Evolutionary conservation across 1,284 basidiomycete species (phyloP).

Genomic region (Xerocomus nothofagi): DNA sequence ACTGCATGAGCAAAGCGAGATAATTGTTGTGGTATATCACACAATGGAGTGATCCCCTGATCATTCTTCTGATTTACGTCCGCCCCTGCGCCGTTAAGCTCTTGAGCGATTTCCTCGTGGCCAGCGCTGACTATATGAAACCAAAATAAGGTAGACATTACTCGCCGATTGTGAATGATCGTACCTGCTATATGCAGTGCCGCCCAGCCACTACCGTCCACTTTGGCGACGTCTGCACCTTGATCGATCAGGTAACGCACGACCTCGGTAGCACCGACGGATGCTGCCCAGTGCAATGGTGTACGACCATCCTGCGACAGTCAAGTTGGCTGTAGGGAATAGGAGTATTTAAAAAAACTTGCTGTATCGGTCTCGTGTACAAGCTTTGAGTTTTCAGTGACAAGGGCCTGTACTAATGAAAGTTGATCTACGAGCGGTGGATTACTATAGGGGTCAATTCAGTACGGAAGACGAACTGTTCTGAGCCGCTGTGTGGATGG

Average conservation of each 20-base stretch:
- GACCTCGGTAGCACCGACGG: slow-evolving; percentile 71
- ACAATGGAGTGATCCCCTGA: slow-evolving; percentile 88
- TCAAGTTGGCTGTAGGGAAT: slow-evolving; percentile 1
- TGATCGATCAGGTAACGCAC: slow-evolving; percentile 73
- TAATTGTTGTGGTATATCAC: slow-evolving; percentile 34
- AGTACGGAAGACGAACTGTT: slow-evolving; percentile 46
- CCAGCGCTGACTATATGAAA: slow-evolving; percentile 71
- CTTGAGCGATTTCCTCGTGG: slow-evolving; percentile 73
- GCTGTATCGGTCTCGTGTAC: slow-evolving; percentile 74
- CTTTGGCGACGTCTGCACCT: slow-evolving; percentile 68
- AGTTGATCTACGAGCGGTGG: slow-evolving; percentile 60
- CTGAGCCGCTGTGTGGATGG: slow-evolving; percentile 64
- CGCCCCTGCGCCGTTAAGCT: slow-evolving; percentile 83
- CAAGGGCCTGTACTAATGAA: slow-evolving; percentile 68
- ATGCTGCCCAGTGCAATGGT: slow-evolving; percentile 87
- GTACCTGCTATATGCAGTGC: slow-evolving; percentile 85
- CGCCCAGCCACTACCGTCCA: slow-evolving; percentile 82
- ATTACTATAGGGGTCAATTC: not conserved
- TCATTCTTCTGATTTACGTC: slow-evolving; percentile 80
- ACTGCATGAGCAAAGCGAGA: slow-evolving; percentile 11
- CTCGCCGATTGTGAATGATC: slow-evolving; percentile 4
- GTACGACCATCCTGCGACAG: slow-evolving; percentile 77
- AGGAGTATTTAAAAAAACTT: slow-evolving; percentile 22
- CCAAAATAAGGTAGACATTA: not conserved
- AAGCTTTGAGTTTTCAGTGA: slow-evolving; percentile 65